Conservation (phyloP, 306 rosid species). For the Gynostemma pentaphyllum region DNA sequence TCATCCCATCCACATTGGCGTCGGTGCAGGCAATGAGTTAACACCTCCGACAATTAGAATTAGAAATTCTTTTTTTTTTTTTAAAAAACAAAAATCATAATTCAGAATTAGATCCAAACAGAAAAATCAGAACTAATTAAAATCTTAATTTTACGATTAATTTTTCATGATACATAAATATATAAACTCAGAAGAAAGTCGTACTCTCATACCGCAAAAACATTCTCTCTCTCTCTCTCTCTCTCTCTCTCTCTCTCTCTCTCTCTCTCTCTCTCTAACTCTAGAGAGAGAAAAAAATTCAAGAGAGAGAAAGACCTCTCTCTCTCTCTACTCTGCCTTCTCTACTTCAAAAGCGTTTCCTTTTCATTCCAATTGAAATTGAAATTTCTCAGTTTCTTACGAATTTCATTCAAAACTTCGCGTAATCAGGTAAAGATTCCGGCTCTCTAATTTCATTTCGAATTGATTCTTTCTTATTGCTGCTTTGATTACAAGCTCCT, state of each 20-base stretch:
- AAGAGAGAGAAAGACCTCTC: conserved; percentile 7
- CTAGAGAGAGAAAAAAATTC: not conserved
- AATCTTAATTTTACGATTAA: not conserved
- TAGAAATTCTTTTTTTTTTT: too few relatives aligned
- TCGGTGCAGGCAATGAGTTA: too few relatives aligned
- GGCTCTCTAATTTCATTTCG: not conserved
- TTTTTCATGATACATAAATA: not conserved
- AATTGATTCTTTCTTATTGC: not conserved
- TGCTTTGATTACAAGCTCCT: conserved; percentile 1
- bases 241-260: too few relatives aligned
- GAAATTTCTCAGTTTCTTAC: not conserved
- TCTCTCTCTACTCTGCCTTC: not conserved
- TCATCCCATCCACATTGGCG: too few relatives aligned
- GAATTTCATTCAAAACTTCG: not conserved
- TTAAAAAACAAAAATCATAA: too few relatives aligned
- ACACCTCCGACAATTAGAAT: too few relatives aligned
- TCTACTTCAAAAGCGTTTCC: not conserved
- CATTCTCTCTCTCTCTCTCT: conserved; percentile 7
- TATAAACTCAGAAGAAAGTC: conserved; percentile 10
- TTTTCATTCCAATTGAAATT: not conserved
- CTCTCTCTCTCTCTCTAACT: too few relatives aligned
- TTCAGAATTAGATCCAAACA: too few relatives aligned
- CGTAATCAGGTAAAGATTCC: conserved; percentile 5
- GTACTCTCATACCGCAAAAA: conserved; percentile 4
- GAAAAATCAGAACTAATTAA: not conserved